These are phyloP conservation scores for Aspergillus fructus DNA, from an alignment of 2,329 filamentous ascomycete species.

Conservation along the genomic window DNA sequence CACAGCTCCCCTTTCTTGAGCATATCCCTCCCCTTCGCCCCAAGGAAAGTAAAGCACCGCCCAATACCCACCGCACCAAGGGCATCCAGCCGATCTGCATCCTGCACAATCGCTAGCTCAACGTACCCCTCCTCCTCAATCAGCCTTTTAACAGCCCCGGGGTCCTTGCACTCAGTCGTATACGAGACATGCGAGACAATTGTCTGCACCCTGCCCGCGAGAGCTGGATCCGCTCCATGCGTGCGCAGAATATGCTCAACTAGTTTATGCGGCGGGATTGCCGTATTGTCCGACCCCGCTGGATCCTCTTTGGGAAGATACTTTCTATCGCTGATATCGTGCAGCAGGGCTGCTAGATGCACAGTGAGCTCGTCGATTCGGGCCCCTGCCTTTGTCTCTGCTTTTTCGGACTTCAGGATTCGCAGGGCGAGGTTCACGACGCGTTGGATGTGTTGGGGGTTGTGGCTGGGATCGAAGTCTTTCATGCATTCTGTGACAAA, in stretches of 20 bases:
- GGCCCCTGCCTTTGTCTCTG: not conserved
- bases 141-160: slow-evolving; percentile 50
- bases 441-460: slow-evolving; percentile 14
- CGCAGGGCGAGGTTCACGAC: slow-evolving; percentile 10
- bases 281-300: not conserved
- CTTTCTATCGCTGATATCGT: slow-evolving; percentile 17
- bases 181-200: slow-evolving; percentile 18
- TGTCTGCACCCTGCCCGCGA: slow-evolving; percentile 5
- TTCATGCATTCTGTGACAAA: slow-evolving; percentile 45
- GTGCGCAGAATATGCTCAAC: slow-evolving; percentile 4
- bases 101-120: slow-evolving; percentile 82
- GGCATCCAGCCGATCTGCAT: slow-evolving; percentile 89
- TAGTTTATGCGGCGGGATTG: slow-evolving; percentile 4
- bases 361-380: not conserved
- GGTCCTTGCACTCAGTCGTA: slow-evolving; percentile 13
- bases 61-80: slow-evolving; percentile 84
- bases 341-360: slow-evolving; percentile 10
- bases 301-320: slow-evolving; percentile 10
- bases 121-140: slow-evolving; percentile 59
- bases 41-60: slow-evolving; percentile 73
- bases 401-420: slow-evolving; percentile 9
- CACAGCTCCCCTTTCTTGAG: slow-evolving; percentile 22
- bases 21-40: slow-evolving; percentile 47
- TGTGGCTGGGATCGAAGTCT: slow-evolving; percentile 17
- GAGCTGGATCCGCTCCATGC: not conserved